These are phyloP conservation scores for Suhomyces atakaporum DNA, from an alignment of 1,139 yeast genomes.

Conservation along the genomic window DNA sequence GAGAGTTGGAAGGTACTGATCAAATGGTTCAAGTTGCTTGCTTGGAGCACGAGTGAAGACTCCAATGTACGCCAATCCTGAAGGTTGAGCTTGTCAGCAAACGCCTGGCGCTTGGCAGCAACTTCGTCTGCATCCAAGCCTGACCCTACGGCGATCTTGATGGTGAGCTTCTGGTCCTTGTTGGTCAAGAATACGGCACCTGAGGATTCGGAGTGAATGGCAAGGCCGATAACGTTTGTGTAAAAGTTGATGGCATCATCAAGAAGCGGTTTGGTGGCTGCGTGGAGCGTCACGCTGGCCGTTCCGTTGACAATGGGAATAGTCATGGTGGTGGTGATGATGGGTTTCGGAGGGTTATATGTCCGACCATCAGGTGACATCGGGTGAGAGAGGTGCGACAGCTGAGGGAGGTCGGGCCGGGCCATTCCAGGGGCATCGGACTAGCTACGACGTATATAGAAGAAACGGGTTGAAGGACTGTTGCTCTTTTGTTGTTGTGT, in stretches of 20 bases:
- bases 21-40: constrained; percentile 35
- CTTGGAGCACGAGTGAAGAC: constrained; percentile 40
- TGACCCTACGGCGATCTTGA: constrained; percentile 31
- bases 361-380: neutral
- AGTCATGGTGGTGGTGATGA: constrained; percentile 13
- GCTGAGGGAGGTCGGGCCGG: too few species aligned
- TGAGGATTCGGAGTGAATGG: constrained; percentile 27
- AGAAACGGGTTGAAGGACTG: too few species aligned
- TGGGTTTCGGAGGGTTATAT: neutral
- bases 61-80: constrained; percentile 57
- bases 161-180: constrained; percentile 31
- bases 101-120: constrained; percentile 21
- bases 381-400: neutral
- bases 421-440: too few species aligned
- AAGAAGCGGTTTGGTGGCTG: constrained; percentile 38
- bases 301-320: constrained; percentile 53
- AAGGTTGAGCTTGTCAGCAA: constrained; percentile 28
- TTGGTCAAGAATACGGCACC: constrained; percentile 33
- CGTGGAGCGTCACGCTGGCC: constrained; percentile 46
- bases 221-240: constrained; percentile 45
- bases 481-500: too few species aligned
- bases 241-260: constrained; percentile 49
- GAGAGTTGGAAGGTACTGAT: constrained; percentile 32
- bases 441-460: too few species aligned
- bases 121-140: constrained; percentile 30